Evolutionary conservation across 2,329 filamentous ascomycete genomes (phyloP).

Genomic region (Alternaria sp.): DNA sequence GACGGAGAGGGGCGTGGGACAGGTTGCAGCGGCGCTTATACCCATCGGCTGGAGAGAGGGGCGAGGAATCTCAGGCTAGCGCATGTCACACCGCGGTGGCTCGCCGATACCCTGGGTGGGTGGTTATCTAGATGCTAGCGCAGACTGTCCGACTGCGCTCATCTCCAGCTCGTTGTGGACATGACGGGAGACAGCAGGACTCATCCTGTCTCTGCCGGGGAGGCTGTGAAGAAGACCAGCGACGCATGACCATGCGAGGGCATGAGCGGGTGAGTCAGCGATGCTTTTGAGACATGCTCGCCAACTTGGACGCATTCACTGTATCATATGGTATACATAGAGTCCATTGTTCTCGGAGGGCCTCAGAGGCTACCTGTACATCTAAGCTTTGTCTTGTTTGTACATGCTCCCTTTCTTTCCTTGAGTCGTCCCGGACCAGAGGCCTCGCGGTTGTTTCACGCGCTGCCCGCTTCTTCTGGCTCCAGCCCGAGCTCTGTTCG

Average conservation of each 20-base stretch:
- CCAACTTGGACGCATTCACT: conserved; percentile 5
- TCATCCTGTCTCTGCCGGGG: not conserved
- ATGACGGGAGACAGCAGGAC: not conserved
- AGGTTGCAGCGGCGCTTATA: conserved; percentile 87
- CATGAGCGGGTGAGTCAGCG: conserved; percentile 4
- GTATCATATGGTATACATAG: conserved; percentile 13
- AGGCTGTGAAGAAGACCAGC: not conserved
- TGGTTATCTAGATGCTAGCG: not conserved
- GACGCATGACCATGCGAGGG: not conserved
- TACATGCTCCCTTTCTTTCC: not conserved
- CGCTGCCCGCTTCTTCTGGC: not conserved
- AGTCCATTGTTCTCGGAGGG: not conserved
- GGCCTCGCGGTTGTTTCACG: not conserved
- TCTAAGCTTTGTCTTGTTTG: not conserved
- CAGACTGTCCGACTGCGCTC: not conserved
- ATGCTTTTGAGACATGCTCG: not conserved
- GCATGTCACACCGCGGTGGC: not conserved
- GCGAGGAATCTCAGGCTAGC: conserved; percentile 16
- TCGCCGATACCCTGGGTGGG: not conserved
- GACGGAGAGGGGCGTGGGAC: conserved; percentile 86
- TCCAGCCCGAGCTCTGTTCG: not conserved
- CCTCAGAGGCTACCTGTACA: not conserved
- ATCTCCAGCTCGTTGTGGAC: not conserved
- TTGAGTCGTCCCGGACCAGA: not conserved
- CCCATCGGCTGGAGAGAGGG: conserved; percentile 80